A percentile compares a stretch with the other conserved stretches of the same genome.
Conservation (phyloP, 1,284 basidiomycete species). For the Polyporus tsugae region DNA sequence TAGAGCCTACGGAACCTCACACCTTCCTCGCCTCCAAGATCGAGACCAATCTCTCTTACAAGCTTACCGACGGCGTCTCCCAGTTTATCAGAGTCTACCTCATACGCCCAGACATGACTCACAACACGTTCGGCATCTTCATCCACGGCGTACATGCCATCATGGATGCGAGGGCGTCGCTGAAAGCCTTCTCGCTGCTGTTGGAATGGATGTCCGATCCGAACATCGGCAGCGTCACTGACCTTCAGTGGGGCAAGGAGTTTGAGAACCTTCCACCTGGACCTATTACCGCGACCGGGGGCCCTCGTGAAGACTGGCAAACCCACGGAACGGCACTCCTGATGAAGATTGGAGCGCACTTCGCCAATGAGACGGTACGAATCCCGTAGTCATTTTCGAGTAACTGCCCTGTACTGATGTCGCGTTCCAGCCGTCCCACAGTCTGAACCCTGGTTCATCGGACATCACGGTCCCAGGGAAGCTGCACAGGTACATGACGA, state of each 20-base stretch:
- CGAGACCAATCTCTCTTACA: too few relatives aligned
- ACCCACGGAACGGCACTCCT: not conserved
- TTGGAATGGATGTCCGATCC: too few relatives aligned
- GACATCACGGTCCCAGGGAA: not conserved
- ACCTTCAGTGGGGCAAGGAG: too few relatives aligned
- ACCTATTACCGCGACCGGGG: conserved; percentile 21
- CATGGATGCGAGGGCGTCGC: too few relatives aligned
- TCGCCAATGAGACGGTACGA: not conserved
- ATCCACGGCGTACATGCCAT: too few relatives aligned
- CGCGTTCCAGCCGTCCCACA: not conserved
- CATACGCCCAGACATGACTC: too few relatives aligned
- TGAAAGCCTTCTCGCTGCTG: not conserved
- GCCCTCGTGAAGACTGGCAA: too few relatives aligned
- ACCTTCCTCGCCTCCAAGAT: too few relatives aligned
- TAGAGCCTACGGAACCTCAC: too few relatives aligned
- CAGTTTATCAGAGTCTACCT: too few relatives aligned
- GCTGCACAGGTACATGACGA: not conserved
- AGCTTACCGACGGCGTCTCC: too few relatives aligned
- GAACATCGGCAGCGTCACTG: not conserved
- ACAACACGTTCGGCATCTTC: too few relatives aligned
- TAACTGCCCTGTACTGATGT: not conserved
- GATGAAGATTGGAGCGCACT: not conserved
- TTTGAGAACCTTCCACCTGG: not conserved
- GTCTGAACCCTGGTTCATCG: not conserved
- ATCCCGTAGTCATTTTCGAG: not conserved